Base-by-base conservation (phyloP, 2,329 filamentous ascomycete species). In the Rhinocladiella mackenziei region DNA sequence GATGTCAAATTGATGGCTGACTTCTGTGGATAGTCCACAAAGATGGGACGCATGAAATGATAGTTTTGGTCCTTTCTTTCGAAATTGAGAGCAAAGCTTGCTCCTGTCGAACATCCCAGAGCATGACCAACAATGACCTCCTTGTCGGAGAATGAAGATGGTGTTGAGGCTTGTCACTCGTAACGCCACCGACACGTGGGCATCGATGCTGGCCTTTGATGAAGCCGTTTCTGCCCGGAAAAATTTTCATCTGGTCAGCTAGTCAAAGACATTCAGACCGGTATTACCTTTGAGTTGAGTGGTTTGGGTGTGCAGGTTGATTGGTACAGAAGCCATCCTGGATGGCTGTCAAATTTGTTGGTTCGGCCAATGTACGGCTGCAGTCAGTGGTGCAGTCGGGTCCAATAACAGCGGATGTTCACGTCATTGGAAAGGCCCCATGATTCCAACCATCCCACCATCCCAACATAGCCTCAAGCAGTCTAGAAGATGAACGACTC, bases 1-100 rank as follows among this genome's bases (percentile, higher is more conserved):
- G 22, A 43, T 43, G 47, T 50, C 47, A 45, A 50, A 50, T 50
- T 41, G 41, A 43, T 14, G 41, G 41, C 33, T 37, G 33, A 31
- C 39, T 28, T 26, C 19, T 29, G 34, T 19, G 22, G 13, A 20
- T 5, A 37, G 22, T 19, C 32, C 19, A n/a, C 11, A n/a, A 30
- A n/a, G n/a, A n/a, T n/a, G n/a, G n/a, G n/a, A n/a, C n/a, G n/a
- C n/a, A n/a, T n/a, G n/a, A n/a, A 32, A 6, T 32, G 30, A 32
- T 5, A 30, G 30, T n/a, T n/a, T n/a, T n/a, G n/a, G n/a, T n/a
- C n/a, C n/a, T n/a, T n/a, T n/a, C n/a, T n/a, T n/a, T 17, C 7
- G 14, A 32, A 6, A 6, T 6, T 32, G 30, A 32, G 30, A 30
- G 7, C 11, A 13, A 32, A 32, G 14, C 7, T 5, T 17, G 8